Conservation (phyloP, 2,329 filamentous ascomycete species). For the Monilinia fructicola region DNA sequence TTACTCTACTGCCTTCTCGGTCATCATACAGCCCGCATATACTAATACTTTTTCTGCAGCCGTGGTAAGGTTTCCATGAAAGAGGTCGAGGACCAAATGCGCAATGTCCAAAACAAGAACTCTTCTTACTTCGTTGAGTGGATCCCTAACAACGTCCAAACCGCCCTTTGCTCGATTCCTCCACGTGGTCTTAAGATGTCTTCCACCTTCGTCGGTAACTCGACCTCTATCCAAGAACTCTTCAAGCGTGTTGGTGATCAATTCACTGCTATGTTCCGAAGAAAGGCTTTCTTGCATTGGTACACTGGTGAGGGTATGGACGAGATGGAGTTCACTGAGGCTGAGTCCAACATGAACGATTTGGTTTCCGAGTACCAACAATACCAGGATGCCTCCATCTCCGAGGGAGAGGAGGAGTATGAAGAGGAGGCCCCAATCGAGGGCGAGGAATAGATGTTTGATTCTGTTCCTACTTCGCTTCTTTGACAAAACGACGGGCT, state of each 20-base stretch:
- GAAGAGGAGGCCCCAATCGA: slow-evolving; percentile 78
- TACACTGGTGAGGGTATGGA: slow-evolving; percentile 99
- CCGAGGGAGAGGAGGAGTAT: slow-evolving; percentile 91
- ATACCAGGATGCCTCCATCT: slow-evolving; percentile 98
- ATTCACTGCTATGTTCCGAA: slow-evolving; percentile 99
- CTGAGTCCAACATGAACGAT: slow-evolving; percentile 99
- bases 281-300: slow-evolving; percentile 99
- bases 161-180: slow-evolving; percentile 97
- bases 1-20: no score
- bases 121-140: slow-evolving; percentile 99
- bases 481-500: slow-evolving; percentile 25
- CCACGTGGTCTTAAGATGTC: slow-evolving; percentile 99
- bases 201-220: slow-evolving; percentile 98
- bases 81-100: slow-evolving; percentile 99
- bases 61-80: slow-evolving; percentile 99
- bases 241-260: slow-evolving; percentile 99
- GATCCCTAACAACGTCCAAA: slow-evolving; percentile 99
- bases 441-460: slow-evolving; percentile 55
- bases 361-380: slow-evolving; percentile 99
- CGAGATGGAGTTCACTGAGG: slow-evolving; percentile 99
- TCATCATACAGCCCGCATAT: slow-evolving; percentile 1
- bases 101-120: slow-evolving; percentile 99
- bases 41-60: slow-evolving; percentile 50
- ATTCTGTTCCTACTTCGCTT: slow-evolving; percentile 25
- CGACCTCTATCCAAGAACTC: slow-evolving; percentile 98